Base-by-base conservation (phyloP, 2,329 filamentous ascomycete species). In the Arthroderma sp. region DNA sequence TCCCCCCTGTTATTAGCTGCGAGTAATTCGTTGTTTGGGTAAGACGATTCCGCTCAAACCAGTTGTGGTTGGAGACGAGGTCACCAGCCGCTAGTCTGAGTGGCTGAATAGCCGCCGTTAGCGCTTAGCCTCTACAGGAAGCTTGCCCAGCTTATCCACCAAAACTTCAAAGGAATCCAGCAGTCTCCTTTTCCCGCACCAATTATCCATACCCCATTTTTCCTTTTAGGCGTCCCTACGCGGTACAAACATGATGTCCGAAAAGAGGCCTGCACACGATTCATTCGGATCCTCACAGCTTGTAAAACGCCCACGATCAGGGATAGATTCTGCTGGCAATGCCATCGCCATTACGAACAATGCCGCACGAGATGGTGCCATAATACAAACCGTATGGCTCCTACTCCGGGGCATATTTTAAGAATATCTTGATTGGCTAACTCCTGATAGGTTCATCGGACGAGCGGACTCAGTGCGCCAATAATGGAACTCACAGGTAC, bases 401-500 rank as follows among this genome's bases (percentile, higher is more conserved):
- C 15, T 22, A 1, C 15, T 22, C 15, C 15, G 2, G 15, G 15
- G 15, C 15, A 22, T 22, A 22, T 22, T 22, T 22, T 22, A 22
- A 22, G 15, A 22, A 22, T 22, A 22, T 22, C 15, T 22, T 22
- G 15, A 3, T 22, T 22, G 37, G 22, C 31, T 39, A 38, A 28
- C 10, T 5, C 8, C n/a, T 44, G 8, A 40, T 64, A 94, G 87
- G 75, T 77, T 50, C 77, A 81, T 44, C 77, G 86, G 55, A 88
- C 86, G 39, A 93, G 86, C 61, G 79, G 77, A 43, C 74, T 98
- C 29, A 81, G 93, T 61, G 84, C 89, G 47, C 87, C 89, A 1
- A 82, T 95, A 38, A 95, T 96, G 87, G 86, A 96, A 65, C 71
- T 98, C 45, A 82, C 81, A 41, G 87, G 85, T 58, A 77, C 77